Conservation (phyloP, 192 early-diverging fungal species). For the Funneliformis mosseae region DNA sequence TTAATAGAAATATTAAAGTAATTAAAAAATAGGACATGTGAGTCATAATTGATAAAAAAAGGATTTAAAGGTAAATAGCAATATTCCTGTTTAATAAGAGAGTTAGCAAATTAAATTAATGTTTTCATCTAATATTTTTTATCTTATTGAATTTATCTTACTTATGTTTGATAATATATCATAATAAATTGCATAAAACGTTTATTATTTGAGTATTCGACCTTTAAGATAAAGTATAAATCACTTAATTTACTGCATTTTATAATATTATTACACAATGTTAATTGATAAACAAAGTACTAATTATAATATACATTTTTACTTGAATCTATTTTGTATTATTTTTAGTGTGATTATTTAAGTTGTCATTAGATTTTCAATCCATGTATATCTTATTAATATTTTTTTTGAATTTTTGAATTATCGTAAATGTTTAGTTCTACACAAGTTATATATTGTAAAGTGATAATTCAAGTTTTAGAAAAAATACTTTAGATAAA, state of each 20-base stretch:
- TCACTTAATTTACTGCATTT: not conserved
- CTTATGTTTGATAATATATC: not conserved
- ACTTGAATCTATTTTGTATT: not conserved
- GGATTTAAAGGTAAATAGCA: too few species aligned
- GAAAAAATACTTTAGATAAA: not conserved
- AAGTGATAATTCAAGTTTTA: not conserved
- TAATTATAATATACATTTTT: not conserved
- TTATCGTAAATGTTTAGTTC: not conserved
- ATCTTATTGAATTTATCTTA: not conserved
- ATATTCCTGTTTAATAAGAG: too few species aligned
- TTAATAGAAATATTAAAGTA: too few species aligned
- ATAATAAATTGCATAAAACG: not conserved
- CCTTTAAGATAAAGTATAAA: not conserved
- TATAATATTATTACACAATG: not conserved
- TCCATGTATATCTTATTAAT: not conserved
- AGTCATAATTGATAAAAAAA: too few species aligned
- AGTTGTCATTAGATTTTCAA: not conserved
- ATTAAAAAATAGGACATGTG: too few species aligned
- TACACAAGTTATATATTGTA: not conserved
- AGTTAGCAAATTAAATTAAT: not conserved
- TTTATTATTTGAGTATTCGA: not conserved
- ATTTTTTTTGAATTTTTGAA: not conserved
- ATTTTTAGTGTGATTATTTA: not conserved
- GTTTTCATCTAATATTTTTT: not conserved
- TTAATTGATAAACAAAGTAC: not conserved